Evolutionary conservation across 1,139 yeast species (phyloP), one percentile per base, ranked within the genome.

Genomic region (Meyerozyma athensensis): DNA sequence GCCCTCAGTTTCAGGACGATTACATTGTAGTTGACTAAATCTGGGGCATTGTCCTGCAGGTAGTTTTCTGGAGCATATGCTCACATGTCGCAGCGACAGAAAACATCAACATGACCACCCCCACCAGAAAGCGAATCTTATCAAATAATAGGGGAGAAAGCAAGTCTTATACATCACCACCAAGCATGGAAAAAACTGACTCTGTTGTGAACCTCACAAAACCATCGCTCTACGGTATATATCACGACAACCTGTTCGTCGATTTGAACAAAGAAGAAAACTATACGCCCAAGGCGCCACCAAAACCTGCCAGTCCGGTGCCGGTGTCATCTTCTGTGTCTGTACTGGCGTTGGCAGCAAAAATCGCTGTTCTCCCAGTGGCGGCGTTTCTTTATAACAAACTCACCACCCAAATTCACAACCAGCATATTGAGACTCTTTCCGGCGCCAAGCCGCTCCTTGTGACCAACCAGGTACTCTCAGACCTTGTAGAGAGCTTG

Each of bases 351-450:
- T 36, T 55, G 16, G 17, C 48, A 5, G 35, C 48, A 28, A 64
- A 63, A 36, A 30, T 72, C 19, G 36, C 52, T 1, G 46, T 72
- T n/a, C 58, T 77, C 39, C 63, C 74, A 1, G 44, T 53, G 4
- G 60, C 73, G 19, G 80, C 81, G 14, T 68, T 62, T 36, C 48
- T 71, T 19, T 77, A 74, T 54, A 74, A 76, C 49, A 73, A 70
- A 45, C 53, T 76, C 37, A 69, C 79, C 20, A 64, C 59, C 39
- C 74, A 74, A 45, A 60, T 77, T 40, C 77, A 75, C 49, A 71
- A 68, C 46, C 69, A 68, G 43, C 81, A 75, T 46, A 63, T 64
- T 26, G 53, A 60, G 36, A 62, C 58, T 37, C 57, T 47, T 36
- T 49, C 53, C 40, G 58, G 58, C 19, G 60, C 56, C 45, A 62